Base-by-base conservation (phyloP, 768 basidiomycete species). In the Rhodotorula paludigena region DNA sequence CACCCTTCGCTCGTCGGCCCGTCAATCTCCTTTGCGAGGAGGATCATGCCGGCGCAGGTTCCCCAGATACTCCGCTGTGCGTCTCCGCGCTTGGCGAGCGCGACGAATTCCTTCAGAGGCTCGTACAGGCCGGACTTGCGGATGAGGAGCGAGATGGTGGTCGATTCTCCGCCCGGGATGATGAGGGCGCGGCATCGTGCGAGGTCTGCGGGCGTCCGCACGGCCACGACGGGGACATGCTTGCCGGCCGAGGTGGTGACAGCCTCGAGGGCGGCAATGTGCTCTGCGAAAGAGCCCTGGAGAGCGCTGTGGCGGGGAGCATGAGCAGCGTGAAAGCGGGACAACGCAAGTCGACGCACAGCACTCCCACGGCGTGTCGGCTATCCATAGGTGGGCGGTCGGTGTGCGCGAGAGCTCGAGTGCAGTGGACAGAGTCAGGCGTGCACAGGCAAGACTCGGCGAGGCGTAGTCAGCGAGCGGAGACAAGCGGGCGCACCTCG, bases 111-210 rank as follows among this genome's bases (percentile, higher is more conserved):
- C 44, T 84, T 82, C 9, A 98, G 81, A 12, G 89, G 90, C n/a
- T 88, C 85, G 23, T 92, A 77, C 47, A 98, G 83, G 1, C 90
- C 90, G 1, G 87, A 83, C 36, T 86, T 82, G 60, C 83, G 83
- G 23, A 68, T 66, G 28, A 88, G 82, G 56, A 89, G 82, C 2
- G 86, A 89, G 67, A 98, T 97, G 5, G 92, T 90, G 10, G 94
- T 97, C 9, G 89, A 92, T 80, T 98, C 94, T 80, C 94, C 94
- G 12, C 93, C 94, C 18, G 94, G 94, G 69, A 98, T 90, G 68
- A 98, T 86, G 56, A 98, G 81, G 2, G 88, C 93, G 73, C 89
- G 85, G 77, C 92, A 94, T 60, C 75, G 78, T 57, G 79, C 79
- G 38, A 97, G 83, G 65, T 96, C 91, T n/a, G 84, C 84, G 5